Evolutionary conservation across 805 yeast species (phyloP).

Genomic region (Starmerella bombi): DNA sequence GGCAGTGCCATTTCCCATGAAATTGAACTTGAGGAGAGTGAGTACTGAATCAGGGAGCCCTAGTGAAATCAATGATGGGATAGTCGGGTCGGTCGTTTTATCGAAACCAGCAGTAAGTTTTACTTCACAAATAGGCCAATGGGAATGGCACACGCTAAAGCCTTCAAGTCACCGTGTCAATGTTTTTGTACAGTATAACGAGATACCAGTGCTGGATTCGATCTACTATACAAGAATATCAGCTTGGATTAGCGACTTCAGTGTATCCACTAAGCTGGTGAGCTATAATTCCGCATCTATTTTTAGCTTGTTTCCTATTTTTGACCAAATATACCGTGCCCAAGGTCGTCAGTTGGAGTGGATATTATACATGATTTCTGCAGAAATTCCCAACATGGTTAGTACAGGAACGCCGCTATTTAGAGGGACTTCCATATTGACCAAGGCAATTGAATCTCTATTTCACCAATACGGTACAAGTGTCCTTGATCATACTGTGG

Average conservation of each 20-base stretch:
- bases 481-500: conserved; percentile 59
- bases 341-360: conserved; percentile 55
- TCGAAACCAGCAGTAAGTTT: too few species aligned
- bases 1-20: conserved; percentile 27
- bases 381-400: conserved; percentile 36
- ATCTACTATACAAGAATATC: conserved; percentile 49
- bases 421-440: conserved; percentile 72
- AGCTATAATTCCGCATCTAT: conserved; percentile 7
- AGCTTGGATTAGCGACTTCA: conserved; percentile 35
- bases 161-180: conserved; percentile 1
- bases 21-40: conserved; percentile 4
- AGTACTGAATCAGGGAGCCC: not conserved
- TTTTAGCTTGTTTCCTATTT: conserved; percentile 26
- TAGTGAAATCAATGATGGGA: conserved; percentile 3
- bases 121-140: too few species aligned
- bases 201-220: conserved; percentile 34
- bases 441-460: conserved; percentile 68
- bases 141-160: not conserved
- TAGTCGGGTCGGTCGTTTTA: conserved; percentile 4
- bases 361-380: conserved; percentile 55
- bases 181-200: not conserved
- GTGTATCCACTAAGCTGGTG: conserved; percentile 33
- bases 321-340: conserved; percentile 64
- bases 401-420: conserved; percentile 46
- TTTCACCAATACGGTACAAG: conserved; percentile 67